Base-by-base conservation (phyloP, 2,329 filamentous ascomycete genomes). In the Diaporthe nobilis region DNA sequence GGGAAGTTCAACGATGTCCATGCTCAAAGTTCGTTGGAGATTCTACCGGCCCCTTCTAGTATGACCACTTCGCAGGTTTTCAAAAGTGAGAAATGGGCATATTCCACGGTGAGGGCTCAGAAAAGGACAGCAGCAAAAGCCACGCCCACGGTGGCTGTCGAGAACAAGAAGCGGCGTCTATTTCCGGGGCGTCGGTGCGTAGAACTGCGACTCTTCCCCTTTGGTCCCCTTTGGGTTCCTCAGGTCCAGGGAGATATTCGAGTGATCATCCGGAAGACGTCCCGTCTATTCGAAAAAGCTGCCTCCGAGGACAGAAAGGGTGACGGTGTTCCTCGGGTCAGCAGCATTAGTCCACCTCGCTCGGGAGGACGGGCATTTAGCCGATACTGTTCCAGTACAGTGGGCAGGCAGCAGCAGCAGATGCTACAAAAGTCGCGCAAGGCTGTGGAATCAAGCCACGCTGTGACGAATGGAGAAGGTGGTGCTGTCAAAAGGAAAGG, bases 1-100 rank as follows among this genome's bases (percentile, higher is more conserved):
- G n/a, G 91, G 90, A 53, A 93, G 84, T 22, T 85, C 82, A 13
- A 83, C 84, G 42, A 89, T 82, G 76, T 85, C 82, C 81, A 82
- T 83, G 47, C 2, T 31, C 13, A 25, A 20, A 22, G 0, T 65
- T 47, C 94, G 47, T n/a, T 12, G 20, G 34, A 15, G 15, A 4
- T 22, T 17, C 20, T 68, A 1, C 20, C 6, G 17, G 49, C 17
- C 13, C 20, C n/a, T 70, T 15, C 22, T 61, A 4, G 6, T 34
- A 12, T 49, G 10, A 22, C 22, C 25, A 15, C 28, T 49, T 49
- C 44, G 28, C 6, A 67, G 42, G 5, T 9, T 15, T 13, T 34
- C 2, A 51, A 49, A 49, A 20, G 28, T 37, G 15, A 22, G 42
- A 34, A 12, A 51, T 15, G 20, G 8, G 28, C 28, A n/a, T 44